Evolutionary conservation across 192 early-diverging fungal genomes (phyloP), one percentile per base, ranked within the genome.

Genomic region (Coemansia sp.): DNA sequence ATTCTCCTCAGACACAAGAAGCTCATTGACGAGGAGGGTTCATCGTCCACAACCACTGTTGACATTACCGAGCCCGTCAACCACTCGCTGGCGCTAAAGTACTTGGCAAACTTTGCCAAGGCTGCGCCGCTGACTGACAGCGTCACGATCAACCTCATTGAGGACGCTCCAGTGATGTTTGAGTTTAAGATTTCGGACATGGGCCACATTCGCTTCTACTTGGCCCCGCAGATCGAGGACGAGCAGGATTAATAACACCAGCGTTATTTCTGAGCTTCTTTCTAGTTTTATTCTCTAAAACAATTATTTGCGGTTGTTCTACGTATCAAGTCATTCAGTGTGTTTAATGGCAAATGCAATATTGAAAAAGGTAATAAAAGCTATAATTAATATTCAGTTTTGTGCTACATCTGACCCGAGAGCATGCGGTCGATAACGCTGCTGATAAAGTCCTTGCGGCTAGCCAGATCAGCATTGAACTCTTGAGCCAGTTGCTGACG

Each of bases 151-250:
- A 85, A 84, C 70, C 84, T 99, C 70, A 90, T 90, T 38, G 83
- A 89, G 67, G 94, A 95, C 41, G 88, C 95, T 4, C 96, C 96
- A 14, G 72, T 97, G 55, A 79, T 98, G 76, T 90, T 98, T 47
- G 94, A 98, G 82, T 98, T 95, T 84, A 89, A 89, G 70, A 87
- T 96, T 61, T 88, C 85, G 50, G 90, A 93, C 25, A 74, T 92
- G 59, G 96, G 95, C 32, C 90, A 94, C 82, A 88, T 98, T 63
- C 83, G 93, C 84, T 98, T 91, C 88, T 98, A 93, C 83, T 85
- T 98, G 39, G 93, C 89, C 19, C 89, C 89, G 25, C 88, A 92
- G 81, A 88, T 91, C 48, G 83, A 85, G 43, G 90, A 91, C 43
- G 85, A 88, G 23, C 51, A 70, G 45, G 79, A 88, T n/a, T 82